Base-by-base conservation (phyloP, 176 grass and related monocot genomes). In the Tillandsia leiboldiana region DNA sequence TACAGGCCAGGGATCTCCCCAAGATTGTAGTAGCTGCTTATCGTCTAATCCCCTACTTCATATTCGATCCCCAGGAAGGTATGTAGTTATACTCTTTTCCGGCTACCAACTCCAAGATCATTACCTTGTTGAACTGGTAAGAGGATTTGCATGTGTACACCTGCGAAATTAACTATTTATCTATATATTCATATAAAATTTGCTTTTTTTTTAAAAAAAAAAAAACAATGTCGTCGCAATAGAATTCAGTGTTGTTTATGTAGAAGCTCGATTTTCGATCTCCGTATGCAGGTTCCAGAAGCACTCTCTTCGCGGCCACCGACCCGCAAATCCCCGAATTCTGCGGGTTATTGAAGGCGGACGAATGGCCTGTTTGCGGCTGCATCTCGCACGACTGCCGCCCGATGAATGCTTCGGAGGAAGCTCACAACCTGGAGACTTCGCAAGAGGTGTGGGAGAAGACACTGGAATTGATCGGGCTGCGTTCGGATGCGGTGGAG, bases 1-100 rank as follows among this genome's bases (percentile, higher is more conserved):
- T 15, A 9, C 86, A 99, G 94, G 84, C 89, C 63, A 87, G 89
- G 73, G 94, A 99, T 71, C 89, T 99, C 62, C 89, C 94, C 48
- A 99, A 86, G 74, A 48, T 65, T 67, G 52, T 99, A 51, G 74
- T 93, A 63, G 75, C 80, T 53, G 94, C 48, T 47, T 96, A 96
- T 78, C 82, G 53, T 79, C 64, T 99, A 49, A 90, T 99, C 73
- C 94, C 94, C 10, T 99, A 90, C 77, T 99, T 99, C 82, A 90
- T 99, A 83, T 99, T 99, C 62, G 82, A 82, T 85, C 71, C 87
- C 54, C 77, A 86, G 80, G 95, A 94, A 99, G 90, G 95, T 86
- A 23, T 11, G 26, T 61, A 27, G 51, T 57, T 27, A 12, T 22
- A 18, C 58, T 52, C 12, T 67, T 72, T 73, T 54, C 9, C 56